Evolutionary conservation across 2,329 filamentous ascomycete genomes (phyloP).

Genomic region (Pseudopithomyces maydicus): DNA sequence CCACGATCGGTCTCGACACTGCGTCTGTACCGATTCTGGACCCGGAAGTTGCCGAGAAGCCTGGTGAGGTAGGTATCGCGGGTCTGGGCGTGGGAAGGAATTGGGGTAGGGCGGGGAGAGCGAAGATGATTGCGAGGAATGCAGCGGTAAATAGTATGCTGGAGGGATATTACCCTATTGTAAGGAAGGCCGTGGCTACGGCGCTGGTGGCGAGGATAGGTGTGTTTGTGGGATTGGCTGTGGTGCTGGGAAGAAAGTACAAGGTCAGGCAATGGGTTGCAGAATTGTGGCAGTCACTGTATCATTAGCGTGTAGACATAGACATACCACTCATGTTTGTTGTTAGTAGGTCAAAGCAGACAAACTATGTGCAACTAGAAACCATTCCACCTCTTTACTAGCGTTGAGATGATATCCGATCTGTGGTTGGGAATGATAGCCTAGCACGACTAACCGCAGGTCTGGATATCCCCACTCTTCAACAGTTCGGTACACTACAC

Average conservation of each 20-base stretch:
- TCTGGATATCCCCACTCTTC: too few species aligned
- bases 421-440: too few species aligned
- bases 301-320: too few species aligned
- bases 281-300: background rate
- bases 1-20: conserved; percentile 20
- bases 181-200: conserved; percentile 53
- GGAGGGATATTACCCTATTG: conserved; percentile 59
- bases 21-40: conserved; percentile 23
- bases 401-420: too few species aligned
- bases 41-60: conserved; percentile 25
- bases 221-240: conserved; percentile 26
- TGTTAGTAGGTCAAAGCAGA: too few species aligned
- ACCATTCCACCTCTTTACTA: too few species aligned
- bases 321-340: too few species aligned
- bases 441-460: too few species aligned
- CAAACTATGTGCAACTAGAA: too few species aligned
- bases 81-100: conserved; percentile 50
- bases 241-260: conserved; percentile 27
- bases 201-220: conserved; percentile 47
- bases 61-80: conserved; percentile 52
- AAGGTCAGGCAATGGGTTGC: background rate
- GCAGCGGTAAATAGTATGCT: conserved; percentile 55
- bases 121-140: conserved; percentile 44
- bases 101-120: conserved; percentile 42
- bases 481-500: too few species aligned